A percentile compares a stretch with the other conserved stretches of the same genome.
Conservation (phyloP, 2,329 filamentous ascomycete species). For the Pseudopithomyces chartarum region DNA sequence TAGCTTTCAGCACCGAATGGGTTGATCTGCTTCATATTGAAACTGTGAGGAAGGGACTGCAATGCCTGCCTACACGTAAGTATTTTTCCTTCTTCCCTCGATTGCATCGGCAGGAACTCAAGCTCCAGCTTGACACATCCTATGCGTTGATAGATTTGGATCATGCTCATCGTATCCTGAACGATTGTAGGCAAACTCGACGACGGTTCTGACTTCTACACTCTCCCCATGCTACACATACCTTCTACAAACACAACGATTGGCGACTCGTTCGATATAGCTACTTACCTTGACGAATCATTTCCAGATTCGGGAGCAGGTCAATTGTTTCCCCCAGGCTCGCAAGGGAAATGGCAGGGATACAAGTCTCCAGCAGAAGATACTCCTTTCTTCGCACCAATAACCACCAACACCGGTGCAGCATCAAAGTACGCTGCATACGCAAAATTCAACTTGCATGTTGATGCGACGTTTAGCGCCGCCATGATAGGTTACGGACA, state of each 20-base stretch:
- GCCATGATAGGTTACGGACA: slow-evolving; percentile 50
- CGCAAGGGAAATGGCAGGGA: slow-evolving; percentile 43
- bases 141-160: too few species aligned
- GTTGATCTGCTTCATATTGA: slow-evolving; percentile 59
- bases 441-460: slow-evolving; percentile 57
- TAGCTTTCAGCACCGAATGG: slow-evolving; percentile 58
- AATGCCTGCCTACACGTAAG: slow-evolving; percentile 57
- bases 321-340: slow-evolving; percentile 54
- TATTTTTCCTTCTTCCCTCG: neutral
- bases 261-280: slow-evolving; percentile 71
- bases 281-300: slow-evolving; percentile 60
- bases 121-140: too few species aligned
- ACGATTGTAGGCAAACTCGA: slow-evolving; percentile 38
- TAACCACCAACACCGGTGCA: slow-evolving; percentile 41
- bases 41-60: slow-evolving; percentile 53
- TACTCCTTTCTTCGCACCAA: slow-evolving; percentile 34
- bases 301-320: slow-evolving; percentile 54
- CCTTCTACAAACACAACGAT: slow-evolving; percentile 47
- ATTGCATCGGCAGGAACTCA: neutral
- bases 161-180: neutral
- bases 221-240: slow-evolving; percentile 63
- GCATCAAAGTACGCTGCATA: slow-evolving; percentile 37
- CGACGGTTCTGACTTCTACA: slow-evolving; percentile 64
- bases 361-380: slow-evolving; percentile 42
- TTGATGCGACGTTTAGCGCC: slow-evolving; percentile 60